Conservation (phyloP, 176 grass and related monocot species). For the Aegilops sharonensis region DNA sequence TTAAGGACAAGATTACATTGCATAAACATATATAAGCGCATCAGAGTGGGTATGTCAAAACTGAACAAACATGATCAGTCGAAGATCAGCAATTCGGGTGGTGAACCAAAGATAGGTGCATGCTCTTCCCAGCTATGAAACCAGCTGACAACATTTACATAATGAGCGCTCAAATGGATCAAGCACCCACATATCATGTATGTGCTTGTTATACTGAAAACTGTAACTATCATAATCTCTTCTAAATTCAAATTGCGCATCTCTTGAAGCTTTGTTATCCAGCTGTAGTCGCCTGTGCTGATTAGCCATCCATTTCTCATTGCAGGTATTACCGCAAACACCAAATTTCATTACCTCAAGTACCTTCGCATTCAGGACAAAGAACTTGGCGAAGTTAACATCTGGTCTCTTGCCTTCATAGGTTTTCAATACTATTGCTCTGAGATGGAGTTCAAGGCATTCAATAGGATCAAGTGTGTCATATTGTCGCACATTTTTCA, state of each 20-base stretch:
- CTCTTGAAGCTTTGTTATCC: not conserved
- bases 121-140: no score
- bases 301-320: conserved; percentile 9
- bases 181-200: no score
- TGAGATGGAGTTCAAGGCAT: conserved; percentile 21
- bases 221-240: not conserved
- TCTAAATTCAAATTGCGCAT: not conserved
- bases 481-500: not conserved
- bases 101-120: no score
- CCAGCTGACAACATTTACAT: no score
- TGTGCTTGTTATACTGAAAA: not conserved
- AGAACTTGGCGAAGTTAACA: conserved; percentile 32
- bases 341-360: conserved; percentile 7
- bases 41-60: no score
- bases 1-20: no score
- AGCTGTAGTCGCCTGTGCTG: not conserved
- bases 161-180: not conserved
- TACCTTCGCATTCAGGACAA: conserved; percentile 28
- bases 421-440: not conserved
- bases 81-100: no score
- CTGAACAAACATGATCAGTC: no score
- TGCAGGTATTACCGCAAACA: fast-evolving
- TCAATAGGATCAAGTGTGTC: not conserved
- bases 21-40: no score
- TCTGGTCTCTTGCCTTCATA: not conserved